Conservation (phyloP, 495 filamentous ascomycete genomes). For the Trichoderma asperelloides region DNA sequence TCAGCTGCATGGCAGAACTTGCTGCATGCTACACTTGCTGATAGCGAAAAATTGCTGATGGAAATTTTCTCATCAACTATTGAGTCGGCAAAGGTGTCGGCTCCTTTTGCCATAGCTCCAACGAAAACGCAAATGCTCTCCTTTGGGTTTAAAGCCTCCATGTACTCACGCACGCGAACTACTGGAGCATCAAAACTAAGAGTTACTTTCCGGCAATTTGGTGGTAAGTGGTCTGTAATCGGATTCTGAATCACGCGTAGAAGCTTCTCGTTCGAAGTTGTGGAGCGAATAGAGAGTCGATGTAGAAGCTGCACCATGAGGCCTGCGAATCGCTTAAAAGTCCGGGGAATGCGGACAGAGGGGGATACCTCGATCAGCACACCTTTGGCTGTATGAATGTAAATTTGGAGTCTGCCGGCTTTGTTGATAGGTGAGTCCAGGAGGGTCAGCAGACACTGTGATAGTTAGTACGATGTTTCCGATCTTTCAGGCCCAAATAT, state of each 20-base stretch:
- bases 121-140: constrained; percentile 97
- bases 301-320: constrained; percentile 99
- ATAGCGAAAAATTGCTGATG: constrained; percentile 95
- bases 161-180: constrained; percentile 80
- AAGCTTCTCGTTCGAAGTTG: constrained; percentile 92
- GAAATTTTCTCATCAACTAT: constrained; percentile 95
- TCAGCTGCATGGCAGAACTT: constrained; percentile 99
- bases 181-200: constrained; percentile 85
- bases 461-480: constrained; percentile 34
- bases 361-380: constrained; percentile 97
- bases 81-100: constrained; percentile 87
- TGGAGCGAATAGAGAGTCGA: constrained; percentile 88
- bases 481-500: constrained; percentile 16
- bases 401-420: constrained; percentile 93
- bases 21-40: constrained; percentile 94
- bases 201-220: constrained; percentile 95
- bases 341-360: constrained; percentile 90
- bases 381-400: constrained; percentile 93
- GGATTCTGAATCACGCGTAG: constrained; percentile 96
- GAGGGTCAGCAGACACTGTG: constrained; percentile 91
- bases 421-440: constrained; percentile 98
- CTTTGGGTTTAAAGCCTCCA: constrained; percentile 63
- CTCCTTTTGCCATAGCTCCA: constrained; percentile 94
- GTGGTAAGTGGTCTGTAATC: constrained; percentile 90
- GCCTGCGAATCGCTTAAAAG: constrained; percentile 97